These are phyloP conservation scores for Drechslerella dactyloides DNA, from an alignment of 2,329 filamentous ascomycete genomes.

Conservation along the genomic window DNA sequence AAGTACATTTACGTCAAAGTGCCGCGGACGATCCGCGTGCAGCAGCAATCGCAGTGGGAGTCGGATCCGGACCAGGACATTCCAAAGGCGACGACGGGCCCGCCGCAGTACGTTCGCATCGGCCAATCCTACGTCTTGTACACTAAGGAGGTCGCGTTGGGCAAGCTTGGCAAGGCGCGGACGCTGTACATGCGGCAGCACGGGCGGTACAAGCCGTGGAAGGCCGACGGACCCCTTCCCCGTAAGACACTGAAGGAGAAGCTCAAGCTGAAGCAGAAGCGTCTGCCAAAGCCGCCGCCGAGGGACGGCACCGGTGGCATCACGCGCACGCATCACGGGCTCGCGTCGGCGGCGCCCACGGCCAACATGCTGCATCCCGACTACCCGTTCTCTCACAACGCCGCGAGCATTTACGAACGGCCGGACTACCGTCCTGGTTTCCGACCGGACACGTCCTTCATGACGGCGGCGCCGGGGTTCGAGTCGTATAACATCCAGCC, in stretches of 20 bases:
- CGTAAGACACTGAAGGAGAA: slow-evolving; percentile 49
- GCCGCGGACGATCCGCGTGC: slow-evolving; percentile 41
- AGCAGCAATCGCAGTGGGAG: slow-evolving; percentile 48
- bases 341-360: slow-evolving; percentile 9
- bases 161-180: slow-evolving; percentile 42
- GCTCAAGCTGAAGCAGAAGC: slow-evolving; percentile 46
- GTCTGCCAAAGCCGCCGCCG: slow-evolving; percentile 44
- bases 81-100: slow-evolving; percentile 38
- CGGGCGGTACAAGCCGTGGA: slow-evolving; percentile 47
- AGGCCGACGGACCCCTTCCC: slow-evolving; percentile 43
- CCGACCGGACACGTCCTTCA: slow-evolving; percentile 37
- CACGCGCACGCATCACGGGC: slow-evolving; percentile 23
- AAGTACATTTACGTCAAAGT: slow-evolving; percentile 49
- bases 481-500: slow-evolving; percentile 38
- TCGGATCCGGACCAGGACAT: slow-evolving; percentile 46
- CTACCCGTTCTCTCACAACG: slow-evolving; percentile 37
- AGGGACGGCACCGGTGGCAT: slow-evolving; percentile 30
- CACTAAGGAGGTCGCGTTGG: slow-evolving; percentile 46
- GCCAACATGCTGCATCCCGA: slow-evolving; percentile 29
- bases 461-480: slow-evolving; percentile 27
- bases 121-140: slow-evolving; percentile 47
- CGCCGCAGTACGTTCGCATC: slow-evolving; percentile 46
- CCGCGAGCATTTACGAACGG: slow-evolving; percentile 41
- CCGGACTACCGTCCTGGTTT: slow-evolving; percentile 44
- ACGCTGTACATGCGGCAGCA: slow-evolving; percentile 49